phyloP scores from a whole-genome alignment of 306 rosid species.

The Abrus pulchellus region DNA sequence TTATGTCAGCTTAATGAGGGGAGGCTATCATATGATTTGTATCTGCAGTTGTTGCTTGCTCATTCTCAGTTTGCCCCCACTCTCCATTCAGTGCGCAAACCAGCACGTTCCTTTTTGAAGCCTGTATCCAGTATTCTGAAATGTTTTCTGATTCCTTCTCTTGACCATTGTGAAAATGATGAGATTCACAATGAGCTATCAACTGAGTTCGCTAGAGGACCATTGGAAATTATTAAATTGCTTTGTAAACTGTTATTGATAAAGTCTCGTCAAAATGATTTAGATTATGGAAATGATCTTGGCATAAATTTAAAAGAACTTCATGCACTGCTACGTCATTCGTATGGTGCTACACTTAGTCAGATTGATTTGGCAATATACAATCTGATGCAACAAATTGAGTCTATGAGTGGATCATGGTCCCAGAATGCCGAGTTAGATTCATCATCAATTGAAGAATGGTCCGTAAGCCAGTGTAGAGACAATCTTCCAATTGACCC shows the following conservation, averaged over 20 bases:
- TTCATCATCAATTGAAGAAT: constrained; percentile 68
- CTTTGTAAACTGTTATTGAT: constrained; percentile 61
- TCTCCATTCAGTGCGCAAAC: constrained; percentile 57
- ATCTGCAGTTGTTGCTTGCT: constrained; percentile 79
- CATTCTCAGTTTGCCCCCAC: constrained; percentile 90
- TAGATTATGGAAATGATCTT: constrained; percentile 57
- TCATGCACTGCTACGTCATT: constrained; percentile 68
- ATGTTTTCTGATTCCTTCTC: constrained; percentile 64
- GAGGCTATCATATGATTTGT: constrained; percentile 59
- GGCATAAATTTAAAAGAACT: constrained; percentile 69
- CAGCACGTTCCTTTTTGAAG: constrained; percentile 70
- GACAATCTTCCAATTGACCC: constrained; percentile 81
- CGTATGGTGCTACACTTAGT: constrained; percentile 76
- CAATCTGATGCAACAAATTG: constrained; percentile 72
- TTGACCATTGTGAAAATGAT: constrained; percentile 52
- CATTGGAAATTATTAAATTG: constrained; percentile 75
- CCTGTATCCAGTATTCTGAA: constrained; percentile 80
- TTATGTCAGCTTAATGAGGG: constrained; percentile 66
- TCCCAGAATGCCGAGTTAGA: constrained; percentile 52
- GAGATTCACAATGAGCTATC: constrained; percentile 41
- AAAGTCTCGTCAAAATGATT: constrained; percentile 53
- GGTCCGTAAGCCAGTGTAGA: constrained; percentile 67
- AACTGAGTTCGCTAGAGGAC: constrained; percentile 52
- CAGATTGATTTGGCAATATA: constrained; percentile 71
- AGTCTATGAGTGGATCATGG: constrained; percentile 57